Evolutionary conservation across 2,329 filamentous ascomycete genomes (phyloP).

Genomic region (Chaetomium olivaceum): DNA sequence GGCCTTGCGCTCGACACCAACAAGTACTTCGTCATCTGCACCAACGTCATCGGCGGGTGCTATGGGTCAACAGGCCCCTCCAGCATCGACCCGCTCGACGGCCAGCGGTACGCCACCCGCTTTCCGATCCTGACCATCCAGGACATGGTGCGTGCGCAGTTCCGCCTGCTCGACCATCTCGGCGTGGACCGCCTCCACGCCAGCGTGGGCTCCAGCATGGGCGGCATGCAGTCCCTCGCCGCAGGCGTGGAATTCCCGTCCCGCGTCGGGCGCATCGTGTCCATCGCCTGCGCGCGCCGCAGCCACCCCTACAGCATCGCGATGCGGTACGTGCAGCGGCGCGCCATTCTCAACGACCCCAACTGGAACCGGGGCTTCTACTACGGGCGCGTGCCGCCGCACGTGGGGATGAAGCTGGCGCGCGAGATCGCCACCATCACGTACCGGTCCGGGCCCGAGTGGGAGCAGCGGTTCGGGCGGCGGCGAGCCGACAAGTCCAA

Average conservation of each 20-base stretch:
- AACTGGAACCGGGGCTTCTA: constrained; percentile 97
- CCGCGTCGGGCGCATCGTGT: constrained; percentile 78
- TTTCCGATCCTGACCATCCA: constrained; percentile 96
- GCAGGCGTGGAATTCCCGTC: constrained; percentile 81
- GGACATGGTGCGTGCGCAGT: constrained; percentile 97
- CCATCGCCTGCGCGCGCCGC: constrained; percentile 86
- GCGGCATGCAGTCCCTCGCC: constrained; percentile 94
- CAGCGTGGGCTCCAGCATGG: constrained; percentile 95
- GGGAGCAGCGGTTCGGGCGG: constrained; percentile 92
- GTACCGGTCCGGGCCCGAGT: constrained; percentile 93
- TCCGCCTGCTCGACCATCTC: constrained; percentile 78
- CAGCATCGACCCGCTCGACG: constrained; percentile 84
- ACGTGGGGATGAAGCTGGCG: constrained; percentile 96
- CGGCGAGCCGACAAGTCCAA: constrained; percentile 81
- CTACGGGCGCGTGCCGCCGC: constrained; percentile 83
- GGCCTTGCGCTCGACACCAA: constrained; percentile 82
- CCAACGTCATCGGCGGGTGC: constrained; percentile 93
- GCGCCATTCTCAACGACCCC: constrained; percentile 98
- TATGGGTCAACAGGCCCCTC: constrained; percentile 93
- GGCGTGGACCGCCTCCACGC: constrained; percentile 80
- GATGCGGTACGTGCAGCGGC: constrained; percentile 95
- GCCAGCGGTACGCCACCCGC: constrained; percentile 84
- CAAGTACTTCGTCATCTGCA: constrained; percentile 92
- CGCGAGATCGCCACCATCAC: constrained; percentile 97
- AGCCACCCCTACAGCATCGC: constrained; percentile 98